These are phyloP conservation scores for Linaria vulgaris DNA, from an alignment of 257 asterid species.

Conservation along the genomic window DNA sequence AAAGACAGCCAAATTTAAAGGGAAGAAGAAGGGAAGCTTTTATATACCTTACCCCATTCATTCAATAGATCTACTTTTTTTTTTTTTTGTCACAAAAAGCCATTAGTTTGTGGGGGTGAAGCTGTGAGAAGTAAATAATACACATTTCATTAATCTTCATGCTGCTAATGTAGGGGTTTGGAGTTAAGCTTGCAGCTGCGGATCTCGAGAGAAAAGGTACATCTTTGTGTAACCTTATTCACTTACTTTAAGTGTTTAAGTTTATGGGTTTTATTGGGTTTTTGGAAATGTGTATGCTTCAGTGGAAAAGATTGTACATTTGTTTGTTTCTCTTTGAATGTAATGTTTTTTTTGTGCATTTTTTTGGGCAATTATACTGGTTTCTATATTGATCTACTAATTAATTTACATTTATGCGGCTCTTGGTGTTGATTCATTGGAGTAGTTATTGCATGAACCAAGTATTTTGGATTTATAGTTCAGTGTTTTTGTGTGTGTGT, in stretches of 20 bases:
- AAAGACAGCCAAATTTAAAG: constrained; percentile 28
- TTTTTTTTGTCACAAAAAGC: not conserved
- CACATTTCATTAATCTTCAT: not conserved
- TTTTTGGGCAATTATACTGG: not conserved
- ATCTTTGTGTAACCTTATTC: constrained; percentile 17
- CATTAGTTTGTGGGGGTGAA: constrained; percentile 10
- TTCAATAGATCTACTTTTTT: constrained; percentile 30
- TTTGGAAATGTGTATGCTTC: constrained; percentile 3
- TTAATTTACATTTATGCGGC: not conserved
- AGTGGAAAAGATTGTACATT: not conserved
- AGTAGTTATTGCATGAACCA: not conserved
- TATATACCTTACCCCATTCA: constrained; percentile 43
- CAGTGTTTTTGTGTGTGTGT: not conserved
- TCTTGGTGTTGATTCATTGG: constrained; percentile 11
- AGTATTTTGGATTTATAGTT: constrained; percentile 13
- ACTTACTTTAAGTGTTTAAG: not conserved
- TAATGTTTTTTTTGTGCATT: constrained; percentile 8
- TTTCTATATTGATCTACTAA: constrained; percentile 24
- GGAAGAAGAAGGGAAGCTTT: constrained; percentile 14
- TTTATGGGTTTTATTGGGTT: constrained; percentile 9
- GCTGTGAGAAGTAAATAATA: not conserved
- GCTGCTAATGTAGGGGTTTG: constrained; percentile 1
- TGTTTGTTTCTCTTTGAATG: not conserved
- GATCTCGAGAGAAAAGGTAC: constrained; percentile 28
- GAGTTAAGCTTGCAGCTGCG: constrained; percentile 29